Conservation (phyloP, 257 asterid genomes). For the Salvia splendens region DNA sequence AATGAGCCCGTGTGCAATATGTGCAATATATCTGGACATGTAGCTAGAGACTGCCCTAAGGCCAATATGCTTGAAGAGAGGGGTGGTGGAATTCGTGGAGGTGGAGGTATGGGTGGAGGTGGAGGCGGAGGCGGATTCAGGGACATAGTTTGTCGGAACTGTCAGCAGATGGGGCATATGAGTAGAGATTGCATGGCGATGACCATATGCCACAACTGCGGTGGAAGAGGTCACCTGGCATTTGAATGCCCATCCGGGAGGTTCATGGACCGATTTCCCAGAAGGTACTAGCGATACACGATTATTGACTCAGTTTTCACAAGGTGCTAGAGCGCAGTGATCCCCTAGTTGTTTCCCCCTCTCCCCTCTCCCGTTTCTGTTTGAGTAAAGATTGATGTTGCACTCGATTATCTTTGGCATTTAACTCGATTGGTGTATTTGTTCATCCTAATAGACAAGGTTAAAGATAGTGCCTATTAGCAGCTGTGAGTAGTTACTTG, state of each 20-base stretch:
- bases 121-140: slow-evolving; percentile 41
- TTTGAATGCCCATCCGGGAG: slow-evolving; percentile 88
- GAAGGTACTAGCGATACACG: slow-evolving; percentile 58
- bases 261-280: slow-evolving; percentile 62
- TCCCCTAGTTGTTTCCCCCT: not conserved
- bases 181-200: slow-evolving; percentile 71
- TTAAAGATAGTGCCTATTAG: slow-evolving; percentile 11
- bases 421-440: not conserved
- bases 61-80: slow-evolving; percentile 53
- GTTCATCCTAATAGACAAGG: slow-evolving; percentile 23
- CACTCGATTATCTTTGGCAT: slow-evolving; percentile 2
- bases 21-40: slow-evolving; percentile 71
- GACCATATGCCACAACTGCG: slow-evolving; percentile 83
- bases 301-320: slow-evolving; percentile 45
- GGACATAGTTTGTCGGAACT: slow-evolving; percentile 70
- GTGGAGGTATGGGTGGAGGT: slow-evolving; percentile 40
- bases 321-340: slow-evolving; percentile 46
- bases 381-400: slow-evolving; percentile 29
- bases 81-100: slow-evolving; percentile 53
- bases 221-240: slow-evolving; percentile 86
- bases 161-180: slow-evolving; percentile 86
- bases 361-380: not conserved
- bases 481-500: not conserved
- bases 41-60: slow-evolving; percentile 78
- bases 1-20: slow-evolving; percentile 70